Percentiles rank a stretch among this genome's conserved stretches.
Conservation (phyloP, 352 stramenopile genomes). For the Peronospora destructor region DNA sequence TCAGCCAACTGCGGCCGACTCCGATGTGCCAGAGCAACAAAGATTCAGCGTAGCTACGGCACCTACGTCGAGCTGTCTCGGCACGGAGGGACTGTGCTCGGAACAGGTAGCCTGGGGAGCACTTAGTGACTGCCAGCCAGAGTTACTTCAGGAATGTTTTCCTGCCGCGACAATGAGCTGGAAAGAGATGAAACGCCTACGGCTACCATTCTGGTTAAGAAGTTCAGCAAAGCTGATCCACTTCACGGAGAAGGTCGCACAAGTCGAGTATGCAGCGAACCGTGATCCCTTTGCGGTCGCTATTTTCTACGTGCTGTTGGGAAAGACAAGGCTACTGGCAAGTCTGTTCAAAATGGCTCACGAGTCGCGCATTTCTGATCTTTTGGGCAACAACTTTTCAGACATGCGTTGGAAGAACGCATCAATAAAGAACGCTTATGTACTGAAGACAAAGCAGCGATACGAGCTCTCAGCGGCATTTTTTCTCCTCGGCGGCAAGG, state of each 20-base stretch:
- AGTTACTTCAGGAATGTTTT: constrained; percentile 75
- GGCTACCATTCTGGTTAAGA: constrained; percentile 75
- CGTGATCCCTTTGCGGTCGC: constrained; percentile 80
- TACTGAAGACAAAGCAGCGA: constrained; percentile 80
- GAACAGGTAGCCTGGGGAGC: constrained; percentile 72
- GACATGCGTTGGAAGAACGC: constrained; percentile 80
- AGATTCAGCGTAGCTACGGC: constrained; percentile 2
- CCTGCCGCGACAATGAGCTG: constrained; percentile 40
- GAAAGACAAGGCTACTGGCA: constrained; percentile 73
- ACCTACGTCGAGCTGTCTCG: neutral
- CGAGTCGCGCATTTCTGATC: constrained; percentile 68
- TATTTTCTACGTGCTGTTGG: constrained; percentile 81
- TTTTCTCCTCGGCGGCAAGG: constrained; percentile 72
- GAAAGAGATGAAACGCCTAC: constrained; percentile 55
- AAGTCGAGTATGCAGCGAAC: constrained; percentile 64
- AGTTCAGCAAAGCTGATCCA: constrained; percentile 45
- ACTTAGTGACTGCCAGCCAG: constrained; percentile 55
- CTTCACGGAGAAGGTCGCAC: constrained; percentile 65
- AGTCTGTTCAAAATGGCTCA: constrained; percentile 82
- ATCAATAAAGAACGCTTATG: constrained; percentile 88
- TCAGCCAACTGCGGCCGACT: neutral
- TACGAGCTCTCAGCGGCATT: constrained; percentile 77
- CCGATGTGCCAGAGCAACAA: constrained; percentile 2
- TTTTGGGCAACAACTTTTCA: constrained; percentile 77
- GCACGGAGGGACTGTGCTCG: constrained; percentile 50